Percentiles rank a stretch among this genome's conserved stretches.
Conservation (phyloP, 2,329 filamentous ascomycete species). For the Penicillium sclerotiorum region DNA sequence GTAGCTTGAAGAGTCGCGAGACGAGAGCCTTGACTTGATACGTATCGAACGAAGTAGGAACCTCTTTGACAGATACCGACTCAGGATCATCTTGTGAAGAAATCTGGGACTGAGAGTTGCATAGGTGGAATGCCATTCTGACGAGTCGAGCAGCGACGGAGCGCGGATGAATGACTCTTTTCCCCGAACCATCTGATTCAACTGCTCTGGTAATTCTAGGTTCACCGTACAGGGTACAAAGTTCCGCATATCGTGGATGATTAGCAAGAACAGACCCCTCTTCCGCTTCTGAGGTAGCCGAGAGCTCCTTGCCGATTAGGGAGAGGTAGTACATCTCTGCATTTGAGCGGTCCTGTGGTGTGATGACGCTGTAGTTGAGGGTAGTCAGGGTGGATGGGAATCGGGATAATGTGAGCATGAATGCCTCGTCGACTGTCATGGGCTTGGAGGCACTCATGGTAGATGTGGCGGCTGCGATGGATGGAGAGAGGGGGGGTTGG, state of each 20-base stretch:
- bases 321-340: conserved; percentile 93
- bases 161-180: conserved; percentile 64
- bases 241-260: conserved; percentile 72
- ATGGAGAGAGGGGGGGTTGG: conserved; percentile 36
- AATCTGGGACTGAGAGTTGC: not conserved
- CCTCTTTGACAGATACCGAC: conserved; percentile 45
- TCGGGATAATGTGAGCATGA: conserved; percentile 84
- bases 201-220: conserved; percentile 63
- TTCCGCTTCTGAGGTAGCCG: conserved; percentile 44
- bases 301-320: conserved; percentile 76
- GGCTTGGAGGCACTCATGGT: conserved; percentile 44
- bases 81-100: too few species aligned
- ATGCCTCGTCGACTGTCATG: conserved; percentile 71
- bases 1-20: conserved; percentile 67
- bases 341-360: conserved; percentile 74
- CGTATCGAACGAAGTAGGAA: conserved; percentile 77
- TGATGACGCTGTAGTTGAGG: conserved; percentile 65
- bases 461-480: conserved; percentile 25
- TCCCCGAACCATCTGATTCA: conserved; percentile 34
- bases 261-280: conserved; percentile 56
- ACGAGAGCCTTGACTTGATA: conserved; percentile 81
- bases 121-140: conserved; percentile 61
- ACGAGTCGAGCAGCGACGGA: conserved; percentile 80
- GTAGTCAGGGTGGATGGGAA: conserved; percentile 63
- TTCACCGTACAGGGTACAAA: conserved; percentile 76